Conservation (phyloP, 306 rosid genomes). For the Quercus robur region DNA sequence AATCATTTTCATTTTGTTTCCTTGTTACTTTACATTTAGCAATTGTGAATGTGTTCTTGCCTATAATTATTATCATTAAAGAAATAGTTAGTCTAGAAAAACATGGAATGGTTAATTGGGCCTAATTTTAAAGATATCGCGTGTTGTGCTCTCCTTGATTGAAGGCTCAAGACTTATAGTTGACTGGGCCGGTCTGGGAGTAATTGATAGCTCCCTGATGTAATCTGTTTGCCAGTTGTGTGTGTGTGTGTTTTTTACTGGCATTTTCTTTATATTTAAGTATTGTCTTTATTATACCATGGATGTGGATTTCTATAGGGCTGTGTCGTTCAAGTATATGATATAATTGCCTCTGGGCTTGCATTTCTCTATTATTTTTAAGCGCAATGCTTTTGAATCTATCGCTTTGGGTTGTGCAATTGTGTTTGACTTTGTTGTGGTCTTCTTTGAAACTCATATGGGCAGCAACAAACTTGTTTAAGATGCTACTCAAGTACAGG, state of each 20-base stretch:
- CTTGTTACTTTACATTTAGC: neutral
- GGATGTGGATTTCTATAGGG: too few species aligned
- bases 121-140: too few species aligned
- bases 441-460: neutral
- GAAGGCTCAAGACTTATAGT: neutral
- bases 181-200: too few species aligned
- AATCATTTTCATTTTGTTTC: neutral
- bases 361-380: too few species aligned
- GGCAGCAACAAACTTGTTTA: conserved; percentile 71
- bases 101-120: too few species aligned
- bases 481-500: conserved; percentile 74
- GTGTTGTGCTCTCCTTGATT: neutral
- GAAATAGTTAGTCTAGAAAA: too few species aligned
- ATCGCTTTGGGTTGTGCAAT: neutral
- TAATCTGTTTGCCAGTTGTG: neutral
- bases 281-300: too few species aligned
- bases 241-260: neutral
- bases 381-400: too few species aligned
- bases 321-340: neutral
- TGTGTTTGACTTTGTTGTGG: neutral
- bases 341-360: too few species aligned
- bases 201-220: neutral
- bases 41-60: neutral
- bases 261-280: neutral
- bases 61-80: neutral